Evolutionary conservation across 2,329 filamentous ascomycete genomes (phyloP), one percentile per base, ranked within the genome.

Genomic region (Colletotrichum sp.): DNA sequence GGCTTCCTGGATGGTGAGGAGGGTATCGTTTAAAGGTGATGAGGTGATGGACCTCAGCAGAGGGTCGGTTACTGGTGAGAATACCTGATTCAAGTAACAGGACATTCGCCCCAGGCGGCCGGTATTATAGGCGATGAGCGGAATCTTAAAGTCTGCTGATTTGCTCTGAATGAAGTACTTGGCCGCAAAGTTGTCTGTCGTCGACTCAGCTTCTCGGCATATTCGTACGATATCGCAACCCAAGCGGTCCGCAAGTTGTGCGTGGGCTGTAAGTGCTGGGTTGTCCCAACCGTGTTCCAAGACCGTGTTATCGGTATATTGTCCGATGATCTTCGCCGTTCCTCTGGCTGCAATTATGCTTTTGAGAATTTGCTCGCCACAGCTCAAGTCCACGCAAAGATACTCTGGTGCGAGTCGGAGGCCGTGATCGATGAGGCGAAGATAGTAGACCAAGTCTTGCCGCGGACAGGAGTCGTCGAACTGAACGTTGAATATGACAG

Each of bases 201-300:
- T 85, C 2, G 85, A 87, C 6, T 82, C 82, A 5, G 91, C 91
- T 4, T 89, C 89, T 62, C 91, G 90, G 6, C 89, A 90, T 55
- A 95, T 85, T 57, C 92, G 89, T 9, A 92, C 91, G 57, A 93
- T 83, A 75, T 93, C 89, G 79, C 92, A 95, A 1, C 91, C 90
- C 1, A 92, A 80, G 2, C 80, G 82, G 69, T 88, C 88, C 4
- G 92, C 93, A 69, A 88, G 88, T 67, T 90, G 87, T 79, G 93
- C 94, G 52, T 89, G 87, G 3, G 86, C 85, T 26, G 89, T 81
- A 87, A 91, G 93, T 10, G 87, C 85, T 0, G 87, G 83, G 30
- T 90, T 88, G 32, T 87, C 85, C 93, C 93, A 95, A 1, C 89
- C 83, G 8, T 28, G 18, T 16, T 87, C 85, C 0, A 86, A 80